Conservation (phyloP, 441 rosid species). For the Adansonia grandidieri region DNA sequence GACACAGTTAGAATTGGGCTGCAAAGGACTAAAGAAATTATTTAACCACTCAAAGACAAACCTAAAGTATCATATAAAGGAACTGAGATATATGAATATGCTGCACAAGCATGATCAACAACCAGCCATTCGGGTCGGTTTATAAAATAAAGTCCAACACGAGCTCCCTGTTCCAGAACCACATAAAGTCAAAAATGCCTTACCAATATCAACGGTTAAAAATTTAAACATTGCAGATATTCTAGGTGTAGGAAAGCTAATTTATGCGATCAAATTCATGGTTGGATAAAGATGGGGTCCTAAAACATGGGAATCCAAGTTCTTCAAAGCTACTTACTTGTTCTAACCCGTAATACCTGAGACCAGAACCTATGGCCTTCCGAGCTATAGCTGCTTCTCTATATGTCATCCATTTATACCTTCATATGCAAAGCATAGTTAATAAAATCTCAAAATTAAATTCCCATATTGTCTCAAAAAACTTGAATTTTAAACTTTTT, state of each 20-base stretch:
- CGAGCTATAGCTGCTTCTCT: constrained; percentile 66
- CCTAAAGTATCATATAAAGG: constrained; percentile 82
- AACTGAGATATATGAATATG: constrained; percentile 68
- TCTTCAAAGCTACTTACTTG: constrained; percentile 43
- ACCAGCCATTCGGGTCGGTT: constrained; percentile 78
- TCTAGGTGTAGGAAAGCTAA: constrained; percentile 23
- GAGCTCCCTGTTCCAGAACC: constrained; percentile 66
- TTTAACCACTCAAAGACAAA: constrained; percentile 26
- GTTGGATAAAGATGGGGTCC: constrained; percentile 6
- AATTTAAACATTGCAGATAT: not conserved
- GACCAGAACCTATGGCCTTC: constrained; percentile 71
- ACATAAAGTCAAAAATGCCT: no score
- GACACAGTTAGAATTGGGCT: constrained; percentile 21
- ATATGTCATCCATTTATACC: constrained; percentile 78
- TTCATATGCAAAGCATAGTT: constrained; percentile 26
- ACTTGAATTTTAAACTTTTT: not conserved
- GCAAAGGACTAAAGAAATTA: constrained; percentile 4
- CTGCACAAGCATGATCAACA: constrained; percentile 77
- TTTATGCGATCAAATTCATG: not conserved
- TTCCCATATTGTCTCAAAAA: constrained; percentile 10
- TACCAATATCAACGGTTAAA: not conserved
- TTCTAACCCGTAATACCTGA: constrained; percentile 49
- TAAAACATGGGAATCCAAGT: constrained; percentile 17
- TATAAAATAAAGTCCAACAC: constrained; percentile 61
- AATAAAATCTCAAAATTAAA: constrained; percentile 12